Conservation (phyloP, 495 filamentous ascomycete genomes). For the Mycothermus thermophilus region DNA sequence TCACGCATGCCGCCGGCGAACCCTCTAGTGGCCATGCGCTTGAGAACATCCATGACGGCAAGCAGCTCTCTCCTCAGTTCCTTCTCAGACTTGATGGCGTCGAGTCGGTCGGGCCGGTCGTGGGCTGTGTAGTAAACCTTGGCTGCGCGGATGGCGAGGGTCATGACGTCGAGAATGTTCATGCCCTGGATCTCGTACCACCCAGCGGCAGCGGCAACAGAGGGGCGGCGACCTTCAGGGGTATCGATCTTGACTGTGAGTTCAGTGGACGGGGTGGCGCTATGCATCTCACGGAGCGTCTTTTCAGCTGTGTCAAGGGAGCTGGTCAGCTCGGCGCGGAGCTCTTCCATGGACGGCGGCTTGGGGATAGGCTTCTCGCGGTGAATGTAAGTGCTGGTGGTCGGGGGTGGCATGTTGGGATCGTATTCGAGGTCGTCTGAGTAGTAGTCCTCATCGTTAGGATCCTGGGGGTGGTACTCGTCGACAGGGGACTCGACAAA, state of each 20-base stretch:
- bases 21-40: constrained; percentile 74
- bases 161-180: constrained; percentile 82
- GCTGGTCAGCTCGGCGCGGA: constrained; percentile 59
- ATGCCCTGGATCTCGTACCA: constrained; percentile 84
- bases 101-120: constrained; percentile 66
- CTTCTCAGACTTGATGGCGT: constrained; percentile 70
- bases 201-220: constrained; percentile 30
- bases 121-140: constrained; percentile 91
- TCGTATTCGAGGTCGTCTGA: constrained; percentile 45
- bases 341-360: constrained; percentile 63
- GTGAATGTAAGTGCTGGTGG: constrained; percentile 88
- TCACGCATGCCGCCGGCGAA: constrained; percentile 71
- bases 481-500: constrained; percentile 51
- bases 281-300: constrained; percentile 40
- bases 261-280: constrained; percentile 14
- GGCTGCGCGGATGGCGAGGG: constrained; percentile 82
- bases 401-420: constrained; percentile 76
- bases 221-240: constrained; percentile 1
- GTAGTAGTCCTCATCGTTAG: constrained; percentile 40
- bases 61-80: constrained; percentile 68
- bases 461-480: constrained; percentile 34
- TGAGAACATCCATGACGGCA: constrained; percentile 74
- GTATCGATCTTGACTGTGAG: constrained; percentile 3
- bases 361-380: constrained; percentile 75
- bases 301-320: constrained; percentile 52